These are phyloP conservation scores for Acanthamoeba sp. DNA, from an alignment of 208 protist species.

Conservation along the genomic window DNA sequence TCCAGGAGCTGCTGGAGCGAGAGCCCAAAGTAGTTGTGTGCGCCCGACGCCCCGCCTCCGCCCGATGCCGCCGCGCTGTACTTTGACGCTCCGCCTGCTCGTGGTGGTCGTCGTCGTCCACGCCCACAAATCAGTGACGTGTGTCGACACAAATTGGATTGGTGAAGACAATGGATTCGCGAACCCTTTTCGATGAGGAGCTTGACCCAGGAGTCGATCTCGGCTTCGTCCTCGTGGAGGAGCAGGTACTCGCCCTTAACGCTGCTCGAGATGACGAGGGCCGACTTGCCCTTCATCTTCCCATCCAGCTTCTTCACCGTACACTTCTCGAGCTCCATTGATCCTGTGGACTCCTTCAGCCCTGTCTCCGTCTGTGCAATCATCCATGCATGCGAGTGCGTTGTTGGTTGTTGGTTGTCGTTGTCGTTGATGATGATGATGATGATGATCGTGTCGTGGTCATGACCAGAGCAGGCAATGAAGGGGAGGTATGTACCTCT, in stretches of 20 bases:
- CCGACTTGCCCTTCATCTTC: slow-evolving; percentile 8
- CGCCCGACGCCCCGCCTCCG: neutral
- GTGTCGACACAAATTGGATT: no score
- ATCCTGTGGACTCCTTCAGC: neutral
- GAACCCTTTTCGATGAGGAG: slow-evolving; percentile 22
- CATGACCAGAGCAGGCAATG: neutral
- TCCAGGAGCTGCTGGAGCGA: slow-evolving; percentile 8
- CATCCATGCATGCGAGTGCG: neutral
- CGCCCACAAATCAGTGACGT: no score
- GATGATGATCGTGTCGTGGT: neutral
- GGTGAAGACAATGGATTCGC: no score
- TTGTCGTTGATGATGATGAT: no score
- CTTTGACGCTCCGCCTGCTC: neutral
- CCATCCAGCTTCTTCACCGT: neutral
- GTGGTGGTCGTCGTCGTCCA: no score
- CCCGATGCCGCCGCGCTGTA: neutral
- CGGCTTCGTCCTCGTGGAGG: slow-evolving; percentile 7
- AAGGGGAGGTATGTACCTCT: neutral
- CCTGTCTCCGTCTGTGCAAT: neutral
- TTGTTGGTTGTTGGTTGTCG: neutral
- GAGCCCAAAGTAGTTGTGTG: neutral
- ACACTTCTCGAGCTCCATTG: neutral
- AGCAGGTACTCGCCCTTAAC: neutral
- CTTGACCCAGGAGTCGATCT: slow-evolving; percentile 15
- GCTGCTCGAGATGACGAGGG: slow-evolving; percentile 33